Percentiles rank a stretch among this genome's conserved stretches.
These are phyloP conservation scores for Fusarium torulosum DNA, from an alignment of 2,329 filamentous ascomycete genomes.

Conservation along the genomic window DNA sequence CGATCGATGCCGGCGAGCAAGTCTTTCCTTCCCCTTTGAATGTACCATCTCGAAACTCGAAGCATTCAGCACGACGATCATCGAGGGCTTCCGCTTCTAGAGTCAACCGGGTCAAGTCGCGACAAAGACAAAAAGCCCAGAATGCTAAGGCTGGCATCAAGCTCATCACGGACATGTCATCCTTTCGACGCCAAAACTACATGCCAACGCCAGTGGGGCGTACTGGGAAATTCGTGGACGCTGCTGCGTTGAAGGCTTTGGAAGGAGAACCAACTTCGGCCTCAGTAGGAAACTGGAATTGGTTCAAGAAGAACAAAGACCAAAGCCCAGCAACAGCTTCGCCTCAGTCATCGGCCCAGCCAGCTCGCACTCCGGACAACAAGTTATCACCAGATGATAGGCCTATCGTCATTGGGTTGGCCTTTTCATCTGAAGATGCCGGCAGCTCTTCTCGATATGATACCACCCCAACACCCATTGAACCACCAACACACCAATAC, in stretches of 20 bases:
- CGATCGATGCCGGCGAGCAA: constrained; percentile 56
- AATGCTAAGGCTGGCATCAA: constrained; percentile 74
- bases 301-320: constrained; percentile 61
- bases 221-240: constrained; percentile 66
- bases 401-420: constrained; percentile 80
- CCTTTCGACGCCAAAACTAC: constrained; percentile 60
- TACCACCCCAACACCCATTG: constrained; percentile 54
- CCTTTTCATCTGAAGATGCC: constrained; percentile 64
- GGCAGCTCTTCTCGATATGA: constrained; percentile 58
- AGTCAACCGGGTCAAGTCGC: constrained; percentile 66
- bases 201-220: constrained; percentile 50
- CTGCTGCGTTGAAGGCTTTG: constrained; percentile 70
- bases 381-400: constrained; percentile 76
- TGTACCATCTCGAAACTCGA: constrained; percentile 28
- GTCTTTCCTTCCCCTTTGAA: constrained; percentile 45
- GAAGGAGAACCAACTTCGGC: constrained; percentile 67
- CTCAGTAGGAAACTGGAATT: constrained; percentile 69
- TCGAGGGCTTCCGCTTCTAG: constrained; percentile 57
- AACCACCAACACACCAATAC: constrained; percentile 23
- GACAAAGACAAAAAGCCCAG: constrained; percentile 70
- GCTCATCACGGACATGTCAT: constrained; percentile 76
- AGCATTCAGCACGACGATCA: constrained; percentile 41
- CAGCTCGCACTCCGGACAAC: constrained; percentile 46
- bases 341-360: constrained; percentile 44
- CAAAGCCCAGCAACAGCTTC: constrained; percentile 48